A percentile compares a stretch with the other conserved stretches of the same genome.
Conservation (phyloP, 2,329 filamentous ascomycete species). For the Pseudocercospora pini-densiflorae region DNA sequence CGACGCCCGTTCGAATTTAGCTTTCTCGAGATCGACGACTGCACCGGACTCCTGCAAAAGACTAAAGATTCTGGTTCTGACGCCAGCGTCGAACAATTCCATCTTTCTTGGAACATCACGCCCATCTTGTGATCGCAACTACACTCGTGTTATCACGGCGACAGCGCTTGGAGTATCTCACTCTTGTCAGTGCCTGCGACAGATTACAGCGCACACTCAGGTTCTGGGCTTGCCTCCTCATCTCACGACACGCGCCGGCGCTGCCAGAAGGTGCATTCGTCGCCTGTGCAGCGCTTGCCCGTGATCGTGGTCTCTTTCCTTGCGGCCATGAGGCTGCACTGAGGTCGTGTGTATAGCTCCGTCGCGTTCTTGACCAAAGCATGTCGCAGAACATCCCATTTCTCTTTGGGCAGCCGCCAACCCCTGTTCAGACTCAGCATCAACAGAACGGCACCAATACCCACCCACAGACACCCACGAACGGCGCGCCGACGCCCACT, state of each 20-base stretch:
- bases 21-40: not conserved
- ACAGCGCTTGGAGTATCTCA: not conserved
- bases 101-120: not conserved
- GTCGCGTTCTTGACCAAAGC: conserved; percentile 15
- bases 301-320: not conserved
- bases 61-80: no score
- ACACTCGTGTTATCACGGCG: not conserved
- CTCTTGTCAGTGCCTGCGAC: not conserved
- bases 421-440: conserved; percentile 7
- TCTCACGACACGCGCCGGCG: not conserved
- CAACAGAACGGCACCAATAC: conserved; percentile 10
- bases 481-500: conserved; percentile 19
- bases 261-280: conserved; percentile 13
- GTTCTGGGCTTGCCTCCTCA: not conserved
- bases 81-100: no score
- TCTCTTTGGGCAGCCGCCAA: conserved; percentile 18
- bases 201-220: not conserved
- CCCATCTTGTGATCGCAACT: not conserved
- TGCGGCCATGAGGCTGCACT: not conserved
- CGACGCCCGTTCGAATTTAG: not conserved
- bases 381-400: conserved; percentile 33
- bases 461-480: conserved; percentile 12
- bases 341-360: not conserved
- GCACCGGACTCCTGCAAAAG: no score
- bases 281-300: conserved; percentile 1